A percentile compares a stretch with the other conserved stretches of the same genome.
These are phyloP conservation scores for Penicillium sp. DNA, from an alignment of 2,329 filamentous ascomycete species.

Conservation along the genomic window DNA sequence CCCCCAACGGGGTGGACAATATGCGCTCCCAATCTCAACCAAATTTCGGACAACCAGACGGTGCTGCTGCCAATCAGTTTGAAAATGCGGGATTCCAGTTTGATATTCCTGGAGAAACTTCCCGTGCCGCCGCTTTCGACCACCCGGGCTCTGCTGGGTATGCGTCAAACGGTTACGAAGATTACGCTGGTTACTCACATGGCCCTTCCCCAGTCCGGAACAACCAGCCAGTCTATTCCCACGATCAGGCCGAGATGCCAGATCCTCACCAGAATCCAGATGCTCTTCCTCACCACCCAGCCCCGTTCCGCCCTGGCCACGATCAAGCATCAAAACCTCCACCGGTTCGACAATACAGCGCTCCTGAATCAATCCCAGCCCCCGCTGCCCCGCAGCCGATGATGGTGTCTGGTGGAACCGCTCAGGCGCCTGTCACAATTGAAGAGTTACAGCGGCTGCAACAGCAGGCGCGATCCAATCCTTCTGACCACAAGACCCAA, in stretches of 20 bases:
- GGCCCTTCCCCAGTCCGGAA: slow-evolving; percentile 20
- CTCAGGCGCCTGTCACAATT: slow-evolving; percentile 62
- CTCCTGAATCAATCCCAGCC: slow-evolving; percentile 32
- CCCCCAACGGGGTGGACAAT: slow-evolving; percentile 26
- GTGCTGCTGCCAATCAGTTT: slow-evolving; percentile 33
- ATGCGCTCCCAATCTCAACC: slow-evolving; percentile 47
- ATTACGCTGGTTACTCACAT: slow-evolving; percentile 20
- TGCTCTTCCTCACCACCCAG: slow-evolving; percentile 55
- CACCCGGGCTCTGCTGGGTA: slow-evolving; percentile 17
- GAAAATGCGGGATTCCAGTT: slow-evolving; percentile 63
- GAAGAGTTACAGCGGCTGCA: slow-evolving; percentile 76
- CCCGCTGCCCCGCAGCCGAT: slow-evolving; percentile 25
- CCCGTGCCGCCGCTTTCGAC: slow-evolving; percentile 13
- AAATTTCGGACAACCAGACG: slow-evolving; percentile 36
- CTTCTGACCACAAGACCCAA: slow-evolving; percentile 68
- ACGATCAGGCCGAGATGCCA: slow-evolving; percentile 19
- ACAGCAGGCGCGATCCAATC: slow-evolving; percentile 65
- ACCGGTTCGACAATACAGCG: slow-evolving; percentile 54
- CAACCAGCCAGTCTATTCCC: slow-evolving; percentile 22
- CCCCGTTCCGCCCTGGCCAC: slow-evolving; percentile 53
- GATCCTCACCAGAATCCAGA: slow-evolving; percentile 50
- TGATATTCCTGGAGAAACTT: slow-evolving; percentile 57
- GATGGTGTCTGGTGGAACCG: slow-evolving; percentile 4
- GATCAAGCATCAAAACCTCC: slow-evolving; percentile 47
- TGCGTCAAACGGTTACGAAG: slow-evolving; percentile 16